phyloP scores from a whole-genome alignment of 495 filamentous ascomycete genomes.

The Penicillium turbatum region DNA sequence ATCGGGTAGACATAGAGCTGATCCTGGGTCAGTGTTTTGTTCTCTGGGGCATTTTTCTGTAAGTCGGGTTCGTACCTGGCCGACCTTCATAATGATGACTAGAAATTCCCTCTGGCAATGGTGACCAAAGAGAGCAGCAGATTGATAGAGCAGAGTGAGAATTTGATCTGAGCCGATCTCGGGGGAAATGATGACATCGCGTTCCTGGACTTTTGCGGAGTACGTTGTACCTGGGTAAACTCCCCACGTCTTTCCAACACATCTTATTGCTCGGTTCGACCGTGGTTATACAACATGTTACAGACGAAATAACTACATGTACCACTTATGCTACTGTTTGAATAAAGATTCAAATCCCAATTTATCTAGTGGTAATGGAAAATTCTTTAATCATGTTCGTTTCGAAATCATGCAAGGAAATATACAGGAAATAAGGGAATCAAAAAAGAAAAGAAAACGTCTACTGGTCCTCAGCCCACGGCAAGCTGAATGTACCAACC shows the following conservation, averaged over 20 bases:
- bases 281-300: no score
- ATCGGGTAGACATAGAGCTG: conserved; percentile 87
- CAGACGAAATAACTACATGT: no score
- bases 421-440: conserved; percentile 23
- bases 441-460: conserved; percentile 12
- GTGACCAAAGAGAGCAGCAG: not conserved
- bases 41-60: no score
- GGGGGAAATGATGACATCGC: conserved; percentile 4
- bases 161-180: not conserved
- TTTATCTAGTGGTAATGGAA: not conserved
- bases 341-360: no score
- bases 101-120: not conserved
- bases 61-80: conserved; percentile 37
- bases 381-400: conserved; percentile 27
- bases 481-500: conserved; percentile 87
- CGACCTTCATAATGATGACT: conserved; percentile 28
- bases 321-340: no score
- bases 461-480: conserved; percentile 62
- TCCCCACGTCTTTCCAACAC: no score
- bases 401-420: conserved; percentile 20
- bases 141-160: no score
- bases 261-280: no score
- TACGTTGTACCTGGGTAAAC: no score
- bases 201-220: conserved; percentile 1
- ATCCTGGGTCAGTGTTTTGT: not conserved